Conservation (phyloP, 23 red algal genomes). For the Gracilaria vermiculophylla region DNA sequence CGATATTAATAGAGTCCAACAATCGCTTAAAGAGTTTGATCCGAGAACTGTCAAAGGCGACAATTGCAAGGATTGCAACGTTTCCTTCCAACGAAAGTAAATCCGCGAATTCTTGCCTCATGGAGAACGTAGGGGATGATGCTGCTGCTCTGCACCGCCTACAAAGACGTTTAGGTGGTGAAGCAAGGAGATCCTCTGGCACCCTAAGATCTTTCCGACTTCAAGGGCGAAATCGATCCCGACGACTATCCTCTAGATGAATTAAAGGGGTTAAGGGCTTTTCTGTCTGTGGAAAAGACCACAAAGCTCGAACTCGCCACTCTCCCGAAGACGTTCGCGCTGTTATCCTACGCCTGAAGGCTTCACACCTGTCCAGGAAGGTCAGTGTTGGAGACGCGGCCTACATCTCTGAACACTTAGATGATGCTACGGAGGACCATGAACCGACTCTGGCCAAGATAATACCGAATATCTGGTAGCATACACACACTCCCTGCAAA, state of each 20-base stretch:
- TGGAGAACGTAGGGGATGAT: no score
- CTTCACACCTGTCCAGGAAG: neutral
- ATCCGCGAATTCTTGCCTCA: neutral
- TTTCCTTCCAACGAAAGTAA: constrained; percentile 16
- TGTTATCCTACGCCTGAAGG: neutral
- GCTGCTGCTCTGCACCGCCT: neutral
- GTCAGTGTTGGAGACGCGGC: neutral
- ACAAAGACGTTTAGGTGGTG: neutral
- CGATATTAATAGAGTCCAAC: neutral
- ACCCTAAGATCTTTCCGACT: neutral
- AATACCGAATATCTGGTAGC: neutral
- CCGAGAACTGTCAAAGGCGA: constrained; percentile 9
- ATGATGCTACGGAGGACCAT: no score
- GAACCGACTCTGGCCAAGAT: no score
- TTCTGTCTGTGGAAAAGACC: neutral
- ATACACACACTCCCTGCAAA: neutral
- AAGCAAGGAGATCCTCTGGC: neutral
- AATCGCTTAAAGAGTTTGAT: neutral
- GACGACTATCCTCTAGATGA: neutral
- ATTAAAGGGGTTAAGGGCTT: neutral
- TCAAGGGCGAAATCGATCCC: no score
- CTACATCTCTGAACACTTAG: neutral
- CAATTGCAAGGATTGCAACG: constrained; percentile 3
- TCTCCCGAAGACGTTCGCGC: neutral
- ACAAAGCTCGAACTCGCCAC: neutral